These are phyloP conservation scores for Sordaria brevicollis DNA, from an alignment of 495 filamentous ascomycete genomes.

Conservation along the genomic window DNA sequence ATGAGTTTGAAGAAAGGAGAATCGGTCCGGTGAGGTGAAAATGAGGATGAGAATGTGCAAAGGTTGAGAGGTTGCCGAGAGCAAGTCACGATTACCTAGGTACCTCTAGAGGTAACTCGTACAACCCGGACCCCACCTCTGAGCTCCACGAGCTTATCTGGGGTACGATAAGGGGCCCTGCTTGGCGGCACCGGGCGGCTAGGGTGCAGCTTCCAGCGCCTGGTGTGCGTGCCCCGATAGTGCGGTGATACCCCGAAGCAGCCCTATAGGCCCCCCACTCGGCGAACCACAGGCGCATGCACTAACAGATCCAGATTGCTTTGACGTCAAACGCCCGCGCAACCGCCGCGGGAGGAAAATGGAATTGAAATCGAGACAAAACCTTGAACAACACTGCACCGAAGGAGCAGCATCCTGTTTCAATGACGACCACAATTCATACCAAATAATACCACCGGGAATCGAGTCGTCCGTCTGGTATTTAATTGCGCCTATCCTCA, in stretches of 20 bases:
- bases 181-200: neutral
- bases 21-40: neutral
- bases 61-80: neutral
- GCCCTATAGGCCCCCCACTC: neutral
- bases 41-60: neutral
- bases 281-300: neutral
- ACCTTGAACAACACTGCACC: neutral
- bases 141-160: neutral
- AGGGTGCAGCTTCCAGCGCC: neutral
- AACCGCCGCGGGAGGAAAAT: neutral
- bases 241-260: neutral
- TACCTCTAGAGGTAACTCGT: no score
- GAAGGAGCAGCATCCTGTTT: neutral
- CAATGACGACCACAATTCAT: neutral
- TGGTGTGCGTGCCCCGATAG: neutral
- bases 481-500: neutral
- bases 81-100: no score
- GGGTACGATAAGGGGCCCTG: neutral
- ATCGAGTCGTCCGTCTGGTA: neutral
- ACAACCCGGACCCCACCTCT: neutral
- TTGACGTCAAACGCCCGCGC: neutral
- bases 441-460: neutral
- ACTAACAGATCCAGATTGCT: neutral
- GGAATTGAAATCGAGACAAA: neutral
- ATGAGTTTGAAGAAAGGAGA: neutral